A percentile compares a stretch with the other conserved stretches of the same genome.
phyloP scores from a whole-genome alignment of 2,329 filamentous ascomycete species.

The Arachnopeziza araneosa region DNA sequence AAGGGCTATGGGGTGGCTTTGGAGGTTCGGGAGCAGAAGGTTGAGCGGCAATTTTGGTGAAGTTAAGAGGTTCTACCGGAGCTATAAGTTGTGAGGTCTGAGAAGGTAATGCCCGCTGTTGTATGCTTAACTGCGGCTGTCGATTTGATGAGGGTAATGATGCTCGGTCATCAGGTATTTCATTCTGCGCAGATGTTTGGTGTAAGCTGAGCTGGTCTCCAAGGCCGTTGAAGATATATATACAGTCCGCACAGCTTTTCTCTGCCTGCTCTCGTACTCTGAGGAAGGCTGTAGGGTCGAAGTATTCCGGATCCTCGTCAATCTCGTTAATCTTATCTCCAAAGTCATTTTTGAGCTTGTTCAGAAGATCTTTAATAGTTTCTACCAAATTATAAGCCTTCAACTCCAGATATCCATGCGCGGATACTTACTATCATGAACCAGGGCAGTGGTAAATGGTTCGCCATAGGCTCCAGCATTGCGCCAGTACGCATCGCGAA shows the following conservation, averaged over 20 bases:
- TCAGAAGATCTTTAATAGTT: conserved; percentile 20
- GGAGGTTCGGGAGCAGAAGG: conserved; percentile 8
- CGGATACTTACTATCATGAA: conserved; percentile 23
- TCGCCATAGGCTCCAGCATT: conserved; percentile 19
- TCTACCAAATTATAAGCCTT: conserved; percentile 15
- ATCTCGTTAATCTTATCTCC: conserved; percentile 26
- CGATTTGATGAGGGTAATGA: background rate
- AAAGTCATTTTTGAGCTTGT: conserved; percentile 24
- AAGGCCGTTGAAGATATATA: conserved; percentile 22
- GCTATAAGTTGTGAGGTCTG: conserved; percentile 9
- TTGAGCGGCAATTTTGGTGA: background rate
- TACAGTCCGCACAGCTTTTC: conserved; percentile 22
- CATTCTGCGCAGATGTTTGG: conserved; percentile 1
- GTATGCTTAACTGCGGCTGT: conserved; percentile 4
- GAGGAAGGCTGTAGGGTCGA: conserved; percentile 19
- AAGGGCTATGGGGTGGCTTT: conserved; percentile 18
- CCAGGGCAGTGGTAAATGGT: conserved; percentile 20
- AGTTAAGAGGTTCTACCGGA: conserved; percentile 8
- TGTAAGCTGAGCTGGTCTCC: conserved; percentile 12
- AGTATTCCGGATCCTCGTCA: conserved; percentile 23
- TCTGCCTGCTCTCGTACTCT: conserved; percentile 20
- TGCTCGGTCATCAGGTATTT: background rate
- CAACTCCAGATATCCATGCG: background rate
- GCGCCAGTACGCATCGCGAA: conserved; percentile 24
- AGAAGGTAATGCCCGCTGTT: conserved; percentile 10